Conservation (phyloP, 2,329 filamentous ascomycete species). For the Grosmannia serpens region DNA sequence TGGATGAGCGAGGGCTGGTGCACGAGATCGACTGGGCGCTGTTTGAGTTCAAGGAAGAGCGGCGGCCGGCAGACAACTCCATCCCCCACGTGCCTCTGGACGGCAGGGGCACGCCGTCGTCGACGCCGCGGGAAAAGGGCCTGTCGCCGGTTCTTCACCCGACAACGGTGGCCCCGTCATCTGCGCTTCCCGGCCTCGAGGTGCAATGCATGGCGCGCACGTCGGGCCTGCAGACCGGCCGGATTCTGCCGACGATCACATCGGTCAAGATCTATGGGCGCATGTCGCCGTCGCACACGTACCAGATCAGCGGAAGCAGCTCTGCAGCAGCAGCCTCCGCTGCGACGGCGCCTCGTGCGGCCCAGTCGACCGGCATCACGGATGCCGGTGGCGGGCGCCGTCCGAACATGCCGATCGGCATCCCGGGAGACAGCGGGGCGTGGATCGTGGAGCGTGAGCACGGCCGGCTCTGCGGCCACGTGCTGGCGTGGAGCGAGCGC, state of each 20-base stretch:
- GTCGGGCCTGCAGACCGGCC: conserved; percentile 68
- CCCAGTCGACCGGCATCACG: background rate
- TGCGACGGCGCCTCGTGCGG: background rate
- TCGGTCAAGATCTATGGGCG: conserved; percentile 83
- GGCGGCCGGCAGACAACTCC: conserved; percentile 60
- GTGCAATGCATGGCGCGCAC: conserved; percentile 87
- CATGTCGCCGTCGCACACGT: conserved; percentile 63
- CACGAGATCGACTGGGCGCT: conserved; percentile 96
- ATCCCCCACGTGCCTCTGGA: conserved; percentile 36
- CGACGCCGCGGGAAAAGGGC: background rate
- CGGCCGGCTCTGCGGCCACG: conserved; percentile 79
- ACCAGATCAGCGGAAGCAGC: conserved; percentile 31
- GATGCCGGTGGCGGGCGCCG: background rate
- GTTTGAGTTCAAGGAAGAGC: conserved; percentile 63
- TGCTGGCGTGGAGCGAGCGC: conserved; percentile 74
- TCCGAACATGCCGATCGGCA: conserved; percentile 33
- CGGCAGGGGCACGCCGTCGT: conserved; percentile 3
- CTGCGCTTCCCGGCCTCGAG: conserved; percentile 57
- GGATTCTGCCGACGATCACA: conserved; percentile 65
- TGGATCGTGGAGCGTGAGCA: conserved; percentile 77
- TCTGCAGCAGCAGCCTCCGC: background rate
- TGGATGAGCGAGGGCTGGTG: conserved; percentile 54
- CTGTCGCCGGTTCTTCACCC: conserved; percentile 30
- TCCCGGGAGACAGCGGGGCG: conserved; percentile 84
- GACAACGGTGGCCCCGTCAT: conserved; percentile 45